Percentiles rank a stretch among this genome's conserved stretches.
These are phyloP conservation scores for Casuarina cunninghamiana DNA, from an alignment of 306 rosid genomes.

Conservation along the genomic window DNA sequence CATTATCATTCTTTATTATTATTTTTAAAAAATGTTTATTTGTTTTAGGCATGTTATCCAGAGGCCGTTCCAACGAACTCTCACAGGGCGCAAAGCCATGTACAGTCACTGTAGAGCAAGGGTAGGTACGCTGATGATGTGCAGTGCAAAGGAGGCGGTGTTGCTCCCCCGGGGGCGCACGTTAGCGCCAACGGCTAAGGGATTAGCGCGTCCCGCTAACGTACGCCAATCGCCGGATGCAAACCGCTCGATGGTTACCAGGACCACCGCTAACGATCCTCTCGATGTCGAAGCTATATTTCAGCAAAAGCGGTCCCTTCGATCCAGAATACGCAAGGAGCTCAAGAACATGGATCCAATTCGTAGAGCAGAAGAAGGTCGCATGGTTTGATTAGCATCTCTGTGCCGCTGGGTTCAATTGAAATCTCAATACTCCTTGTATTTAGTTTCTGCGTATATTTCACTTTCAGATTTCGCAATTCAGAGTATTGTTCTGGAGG, in stretches of 20 bases:
- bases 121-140: neutral
- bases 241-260: slow-evolving; percentile 10
- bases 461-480: slow-evolving; percentile 30
- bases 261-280: slow-evolving; percentile 22
- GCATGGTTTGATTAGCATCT: neutral
- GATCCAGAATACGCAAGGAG: slow-evolving; percentile 19
- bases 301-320: slow-evolving; percentile 28
- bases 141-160: slow-evolving; percentile 14
- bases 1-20: no score
- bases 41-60: neutral
- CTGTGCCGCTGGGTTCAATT: neutral
- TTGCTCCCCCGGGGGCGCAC: slow-evolving; percentile 8
- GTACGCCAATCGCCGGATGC: neutral
- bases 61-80: neutral
- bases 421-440: neutral
- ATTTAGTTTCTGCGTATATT: neutral
- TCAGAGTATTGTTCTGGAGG: slow-evolving; percentile 29
- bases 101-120: neutral
- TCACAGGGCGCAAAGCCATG: neutral
- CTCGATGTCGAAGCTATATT: slow-evolving; percentile 23
- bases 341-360: slow-evolving; percentile 36
- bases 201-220: neutral
- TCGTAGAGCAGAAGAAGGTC: slow-evolving; percentile 33
- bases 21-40: no score
- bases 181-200: neutral